Percentiles rank a stretch among this genome's conserved stretches.
Conservation (phyloP, 2,329 filamentous ascomycete species). For the Microthyrium microscopicum region DNA sequence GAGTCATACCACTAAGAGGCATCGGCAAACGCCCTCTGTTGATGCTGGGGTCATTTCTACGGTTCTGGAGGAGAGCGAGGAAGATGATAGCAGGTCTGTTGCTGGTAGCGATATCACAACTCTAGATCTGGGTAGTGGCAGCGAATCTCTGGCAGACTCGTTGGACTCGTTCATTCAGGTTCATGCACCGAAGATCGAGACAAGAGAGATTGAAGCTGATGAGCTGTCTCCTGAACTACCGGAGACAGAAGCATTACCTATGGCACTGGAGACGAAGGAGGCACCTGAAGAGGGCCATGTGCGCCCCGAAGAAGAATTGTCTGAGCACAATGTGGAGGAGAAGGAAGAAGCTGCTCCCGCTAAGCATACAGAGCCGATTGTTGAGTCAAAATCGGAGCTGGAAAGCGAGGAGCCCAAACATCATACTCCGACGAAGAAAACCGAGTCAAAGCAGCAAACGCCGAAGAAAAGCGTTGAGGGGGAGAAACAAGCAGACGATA, state of each 20-base stretch:
- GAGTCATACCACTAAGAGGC: slow-evolving; percentile 60
- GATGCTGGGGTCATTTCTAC: slow-evolving; percentile 59
- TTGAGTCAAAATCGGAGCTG: too few species aligned
- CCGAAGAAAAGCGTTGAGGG: too few species aligned
- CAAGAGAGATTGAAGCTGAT: not conserved
- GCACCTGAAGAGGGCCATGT: not conserved
- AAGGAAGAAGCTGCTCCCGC: too few species aligned
- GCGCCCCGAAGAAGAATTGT: not conserved
- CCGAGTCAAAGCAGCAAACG: too few species aligned
- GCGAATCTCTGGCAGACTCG: not conserved
- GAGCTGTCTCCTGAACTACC: not conserved
- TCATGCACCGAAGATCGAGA: not conserved
- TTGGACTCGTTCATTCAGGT: not conserved
- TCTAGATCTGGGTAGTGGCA: not conserved
- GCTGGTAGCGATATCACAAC: not conserved
- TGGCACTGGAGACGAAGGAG: not conserved
- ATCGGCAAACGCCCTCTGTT: slow-evolving; percentile 67
- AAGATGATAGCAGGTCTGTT: slow-evolving; percentile 33
- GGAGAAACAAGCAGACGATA: too few species aligned
- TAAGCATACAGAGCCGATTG: too few species aligned
- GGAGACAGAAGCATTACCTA: not conserved
- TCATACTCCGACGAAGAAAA: too few species aligned
- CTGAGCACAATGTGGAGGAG: not conserved
- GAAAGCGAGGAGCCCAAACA: too few species aligned
- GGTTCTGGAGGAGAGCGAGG: slow-evolving; percentile 69